phyloP scores from a whole-genome alignment of 495 filamentous ascomycete genomes.

The Chaetomium tenue region DNA sequence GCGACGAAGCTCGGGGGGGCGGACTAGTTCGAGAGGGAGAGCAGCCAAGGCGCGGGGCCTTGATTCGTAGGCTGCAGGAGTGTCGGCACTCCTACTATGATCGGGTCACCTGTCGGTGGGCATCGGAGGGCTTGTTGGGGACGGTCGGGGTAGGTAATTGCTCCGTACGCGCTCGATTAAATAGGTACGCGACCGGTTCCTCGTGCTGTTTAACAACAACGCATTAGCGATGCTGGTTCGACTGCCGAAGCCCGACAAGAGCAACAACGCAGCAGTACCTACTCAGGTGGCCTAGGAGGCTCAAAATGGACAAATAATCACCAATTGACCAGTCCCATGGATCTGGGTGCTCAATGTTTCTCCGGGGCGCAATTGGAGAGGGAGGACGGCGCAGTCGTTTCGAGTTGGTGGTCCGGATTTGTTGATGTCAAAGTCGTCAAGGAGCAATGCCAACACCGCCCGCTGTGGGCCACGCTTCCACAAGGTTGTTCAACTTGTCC shows the following conservation, averaged over 20 bases:
- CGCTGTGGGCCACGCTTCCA: slow-evolving; percentile 2
- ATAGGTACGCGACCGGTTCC: background rate
- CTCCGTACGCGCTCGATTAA: background rate
- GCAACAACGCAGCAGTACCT: background rate
- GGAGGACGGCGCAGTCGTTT: background rate
- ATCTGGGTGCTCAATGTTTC: background rate
- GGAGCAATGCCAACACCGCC: slow-evolving; percentile 5
- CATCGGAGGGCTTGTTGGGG: slow-evolving; percentile 18
- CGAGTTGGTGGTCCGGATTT: background rate
- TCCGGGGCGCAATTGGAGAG: background rate
- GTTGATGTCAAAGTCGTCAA: slow-evolving; percentile 1
- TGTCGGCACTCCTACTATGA: slow-evolving; percentile 22
- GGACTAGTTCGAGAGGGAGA: background rate
- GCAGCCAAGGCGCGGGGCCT: background rate
- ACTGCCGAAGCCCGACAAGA: background rate
- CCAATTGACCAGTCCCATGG: background rate
- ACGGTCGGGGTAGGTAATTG: background rate
- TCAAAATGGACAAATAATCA: too few relatives aligned
- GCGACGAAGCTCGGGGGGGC: slow-evolving; percentile 1
- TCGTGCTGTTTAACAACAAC: background rate
- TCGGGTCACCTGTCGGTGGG: slow-evolving; percentile 16
- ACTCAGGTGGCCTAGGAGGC: background rate
- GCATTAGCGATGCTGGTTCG: background rate
- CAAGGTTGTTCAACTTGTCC: slow-evolving; percentile 12
- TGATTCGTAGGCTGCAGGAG: slow-evolving; percentile 21